Percentiles rank a stretch among this genome's conserved stretches.
Evolutionary conservation across 805 yeast genomes (phyloP).

Genomic region (Candida anglica): DNA sequence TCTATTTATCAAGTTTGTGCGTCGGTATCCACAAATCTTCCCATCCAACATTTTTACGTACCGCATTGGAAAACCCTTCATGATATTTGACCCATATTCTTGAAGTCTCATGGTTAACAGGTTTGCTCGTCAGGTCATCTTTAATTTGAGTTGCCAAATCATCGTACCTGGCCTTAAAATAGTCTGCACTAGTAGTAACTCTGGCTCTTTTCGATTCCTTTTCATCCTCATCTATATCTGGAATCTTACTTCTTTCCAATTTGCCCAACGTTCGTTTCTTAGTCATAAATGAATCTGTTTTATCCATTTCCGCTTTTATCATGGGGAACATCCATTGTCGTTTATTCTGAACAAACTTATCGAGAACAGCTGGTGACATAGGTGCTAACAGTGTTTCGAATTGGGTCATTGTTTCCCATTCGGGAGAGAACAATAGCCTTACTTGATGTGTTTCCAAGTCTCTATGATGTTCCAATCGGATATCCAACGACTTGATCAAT

Average conservation of each 20-base stretch:
- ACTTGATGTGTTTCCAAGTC: slow-evolving; percentile 29
- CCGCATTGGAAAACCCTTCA: slow-evolving; percentile 92
- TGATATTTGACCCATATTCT: slow-evolving; percentile 81
- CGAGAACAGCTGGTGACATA: slow-evolving; percentile 7
- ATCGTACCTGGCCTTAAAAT: slow-evolving; percentile 35
- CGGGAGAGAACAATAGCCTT: slow-evolving; percentile 27
- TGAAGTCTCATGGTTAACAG: slow-evolving; percentile 33
- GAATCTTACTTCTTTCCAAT: slow-evolving; percentile 4
- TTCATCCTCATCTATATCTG: slow-evolving; percentile 9
- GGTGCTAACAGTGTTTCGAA: slow-evolving; percentile 18
- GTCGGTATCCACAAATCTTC: slow-evolving; percentile 48
- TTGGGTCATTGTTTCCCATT: slow-evolving; percentile 28
- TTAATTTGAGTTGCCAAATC: slow-evolving; percentile 25
- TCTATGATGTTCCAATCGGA: slow-evolving; percentile 34
- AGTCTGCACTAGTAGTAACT: slow-evolving; percentile 31
- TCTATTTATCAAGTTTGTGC: slow-evolving; percentile 1
- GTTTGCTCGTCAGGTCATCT: too few relatives aligned
- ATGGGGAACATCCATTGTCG: slow-evolving; percentile 36
- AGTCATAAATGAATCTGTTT: slow-evolving; percentile 8
- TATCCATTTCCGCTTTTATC: slow-evolving; percentile 29
- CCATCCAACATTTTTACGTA: slow-evolving; percentile 80
- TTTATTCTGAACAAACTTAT: slow-evolving; percentile 21
- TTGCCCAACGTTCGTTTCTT: too few relatives aligned
- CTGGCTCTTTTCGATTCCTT: slow-evolving; percentile 18
- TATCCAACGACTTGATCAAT: slow-evolving; percentile 34